A percentile compares a stretch with the other conserved stretches of the same genome.
Evolutionary conservation across 352 stramenopile genomes (phyloP).

Genomic region (Globisporangium heterothallicum): DNA sequence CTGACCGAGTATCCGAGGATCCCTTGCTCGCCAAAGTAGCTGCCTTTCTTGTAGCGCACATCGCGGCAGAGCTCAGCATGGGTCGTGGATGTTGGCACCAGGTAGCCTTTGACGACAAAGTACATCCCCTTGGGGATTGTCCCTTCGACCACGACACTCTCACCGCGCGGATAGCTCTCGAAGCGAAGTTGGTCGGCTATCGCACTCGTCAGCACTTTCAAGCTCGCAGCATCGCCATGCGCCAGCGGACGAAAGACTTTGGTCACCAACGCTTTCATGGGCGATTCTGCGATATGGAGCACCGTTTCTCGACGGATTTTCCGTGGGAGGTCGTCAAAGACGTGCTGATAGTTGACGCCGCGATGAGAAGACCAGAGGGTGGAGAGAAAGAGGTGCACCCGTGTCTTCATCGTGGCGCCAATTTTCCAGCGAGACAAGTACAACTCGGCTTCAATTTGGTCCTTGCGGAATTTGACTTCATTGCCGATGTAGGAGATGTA

Average conservation of each 20-base stretch:
- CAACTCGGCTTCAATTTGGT: conserved; percentile 49
- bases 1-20: conserved; percentile 52
- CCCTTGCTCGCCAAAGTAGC: conserved; percentile 58
- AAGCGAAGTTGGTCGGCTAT: conserved; percentile 52
- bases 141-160: conserved; percentile 55
- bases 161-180: conserved; percentile 58
- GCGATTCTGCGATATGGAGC: conserved; percentile 34
- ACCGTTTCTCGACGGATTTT: conserved; percentile 42
- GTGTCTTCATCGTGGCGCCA: conserved; percentile 25
- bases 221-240: conserved; percentile 7
- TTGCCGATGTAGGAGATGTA: conserved; percentile 67
- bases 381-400: conserved; percentile 42
- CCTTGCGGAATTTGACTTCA: conserved; percentile 57
- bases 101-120: conserved; percentile 55
- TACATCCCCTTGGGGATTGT: conserved; percentile 66
- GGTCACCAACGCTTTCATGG: conserved; percentile 29
- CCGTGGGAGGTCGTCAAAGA: conserved; percentile 38
- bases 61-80: conserved; percentile 5
- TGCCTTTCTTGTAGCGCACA: conserved; percentile 27
- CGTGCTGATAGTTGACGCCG: conserved; percentile 44
- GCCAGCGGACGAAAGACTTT: conserved; percentile 27
- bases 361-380: conserved; percentile 54
- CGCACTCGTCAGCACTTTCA: conserved; percentile 26
- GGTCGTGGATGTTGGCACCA: conserved; percentile 16
- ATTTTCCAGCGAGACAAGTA: conserved; percentile 47